Percentiles rank a stretch among this genome's conserved stretches.
Conservation (phyloP, 148 eudicot genomes). For the Oxyria digyna region DNA sequence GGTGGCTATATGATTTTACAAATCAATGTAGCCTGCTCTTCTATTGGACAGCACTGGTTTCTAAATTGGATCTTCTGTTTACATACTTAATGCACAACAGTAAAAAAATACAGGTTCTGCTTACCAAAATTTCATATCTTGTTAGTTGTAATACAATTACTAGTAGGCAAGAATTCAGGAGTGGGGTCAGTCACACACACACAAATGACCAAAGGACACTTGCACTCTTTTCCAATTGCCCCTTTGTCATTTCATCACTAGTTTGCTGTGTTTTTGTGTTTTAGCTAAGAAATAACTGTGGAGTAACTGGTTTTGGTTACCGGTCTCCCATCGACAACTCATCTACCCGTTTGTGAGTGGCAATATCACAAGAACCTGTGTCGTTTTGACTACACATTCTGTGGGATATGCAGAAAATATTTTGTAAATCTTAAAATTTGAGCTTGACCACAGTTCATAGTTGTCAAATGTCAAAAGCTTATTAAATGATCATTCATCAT, state of each 20-base stretch:
- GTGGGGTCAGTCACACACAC: slow-evolving; percentile 40
- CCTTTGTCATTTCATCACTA: too few relatives aligned
- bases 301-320: not conserved
- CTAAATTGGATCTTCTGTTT: not conserved
- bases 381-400: too few relatives aligned
- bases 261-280: not conserved
- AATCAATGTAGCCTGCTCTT: too few relatives aligned
- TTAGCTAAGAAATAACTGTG: not conserved
- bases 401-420: not conserved
- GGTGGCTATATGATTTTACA: too few relatives aligned
- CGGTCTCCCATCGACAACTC: not conserved
- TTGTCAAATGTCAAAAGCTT: too few relatives aligned
- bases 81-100: not conserved
- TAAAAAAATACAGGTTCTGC: not conserved
- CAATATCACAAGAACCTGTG: not conserved
- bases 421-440: not conserved
- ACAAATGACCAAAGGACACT: slow-evolving; percentile 21
- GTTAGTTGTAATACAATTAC: slow-evolving; percentile 24
- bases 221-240: not conserved
- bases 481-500: too few relatives aligned
- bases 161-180: slow-evolving; percentile 54
- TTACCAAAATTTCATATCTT: slow-evolving; percentile 13
- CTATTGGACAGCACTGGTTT: not conserved
- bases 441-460: too few relatives aligned
- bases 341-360: not conserved